Evolutionary conservation across 2,329 filamentous ascomycete species (phyloP), one percentile per base, ranked within the genome.

Genomic region (Scopulariopsis brevicaulis): DNA sequence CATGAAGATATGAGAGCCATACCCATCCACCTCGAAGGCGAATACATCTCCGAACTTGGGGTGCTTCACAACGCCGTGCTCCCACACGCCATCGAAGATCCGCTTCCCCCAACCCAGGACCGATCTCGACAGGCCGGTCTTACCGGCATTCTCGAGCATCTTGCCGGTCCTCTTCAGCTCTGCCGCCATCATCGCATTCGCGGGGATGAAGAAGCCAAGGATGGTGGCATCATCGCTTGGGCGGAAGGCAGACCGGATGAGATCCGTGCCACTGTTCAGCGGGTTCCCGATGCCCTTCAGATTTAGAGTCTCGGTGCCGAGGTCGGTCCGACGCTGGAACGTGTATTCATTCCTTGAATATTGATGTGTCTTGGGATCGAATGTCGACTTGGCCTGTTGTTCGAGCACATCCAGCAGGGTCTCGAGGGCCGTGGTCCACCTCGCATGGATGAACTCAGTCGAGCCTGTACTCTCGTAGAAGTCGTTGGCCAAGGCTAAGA

Each of bases 201-300:
- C 86, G 0, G 94, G 94, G 63, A 99, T 96, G 69, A 96, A 90
- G 76, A 90, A 99, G 52, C 92, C 92, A 3, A 99, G 77, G 43
- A 94, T 96, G 0, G 91, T 95, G 2, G 94, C 90, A 69, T 99
- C 94, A 65, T 99, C 94, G 62, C 90, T 96, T 4, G 94, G 94
- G 1, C 94, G 83, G 74, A 99, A 99, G 0, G 94, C 93, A 48
- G 90, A 96, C 59, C 94, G 84, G 54, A 97, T 80, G 1, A 99
- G 80, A 0, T 90, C 91, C 0, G 94, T 96, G 20, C 85, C 89
- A 63, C 77, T 80, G 64, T 90, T 92, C 18, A 99, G 76, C 1
- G 94, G 94, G 68, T 99, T 99, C n/a, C 94, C 94, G 25, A 91
- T 77, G 1, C 94, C 94, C 1, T 74, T 77, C 0, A 99, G 77